A percentile compares a stretch with the other conserved stretches of the same genome.
Conservation (phyloP, 768 basidiomycete species). For the Lactifluus echinatus region DNA sequence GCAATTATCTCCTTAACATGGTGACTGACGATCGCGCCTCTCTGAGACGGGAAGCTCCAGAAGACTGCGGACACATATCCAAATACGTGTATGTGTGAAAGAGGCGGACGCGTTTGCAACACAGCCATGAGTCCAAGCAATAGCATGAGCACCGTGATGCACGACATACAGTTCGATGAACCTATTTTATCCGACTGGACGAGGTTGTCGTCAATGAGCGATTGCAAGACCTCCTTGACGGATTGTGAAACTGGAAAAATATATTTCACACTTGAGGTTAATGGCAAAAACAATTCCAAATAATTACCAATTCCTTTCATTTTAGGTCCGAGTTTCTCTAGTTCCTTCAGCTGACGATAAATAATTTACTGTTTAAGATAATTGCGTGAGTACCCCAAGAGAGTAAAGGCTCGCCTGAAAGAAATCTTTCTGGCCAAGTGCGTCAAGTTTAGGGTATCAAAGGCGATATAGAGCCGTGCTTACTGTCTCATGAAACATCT, state of each 20-base stretch:
- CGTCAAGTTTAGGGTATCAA: not conserved
- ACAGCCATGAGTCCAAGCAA: too few species aligned
- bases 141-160: conserved; percentile 16
- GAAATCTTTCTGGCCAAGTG: conserved; percentile 68
- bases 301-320: conserved; percentile 79
- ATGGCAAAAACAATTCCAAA: not conserved
- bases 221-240: conserved; percentile 86
- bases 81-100: too few species aligned
- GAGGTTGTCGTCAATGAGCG: conserved; percentile 77
- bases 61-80: conserved; percentile 51
- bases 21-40: conserved; percentile 58
- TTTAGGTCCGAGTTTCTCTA: conserved; percentile 84
- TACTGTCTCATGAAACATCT: conserved; percentile 91
- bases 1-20: not conserved
- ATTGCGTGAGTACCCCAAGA: not conserved
- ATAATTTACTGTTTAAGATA: not conserved
- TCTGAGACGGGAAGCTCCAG: conserved; percentile 92
- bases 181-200: conserved; percentile 91
- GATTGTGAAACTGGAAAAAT: conserved; percentile 66
- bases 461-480: conserved; percentile 1
- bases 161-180: conserved; percentile 76
- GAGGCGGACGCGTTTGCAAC: too few species aligned
- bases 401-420: conserved; percentile 43
- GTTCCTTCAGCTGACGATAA: conserved; percentile 64
- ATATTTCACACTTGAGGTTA: not conserved